Conservation (phyloP, 306 rosid species). For the Prunus salicina region DNA sequence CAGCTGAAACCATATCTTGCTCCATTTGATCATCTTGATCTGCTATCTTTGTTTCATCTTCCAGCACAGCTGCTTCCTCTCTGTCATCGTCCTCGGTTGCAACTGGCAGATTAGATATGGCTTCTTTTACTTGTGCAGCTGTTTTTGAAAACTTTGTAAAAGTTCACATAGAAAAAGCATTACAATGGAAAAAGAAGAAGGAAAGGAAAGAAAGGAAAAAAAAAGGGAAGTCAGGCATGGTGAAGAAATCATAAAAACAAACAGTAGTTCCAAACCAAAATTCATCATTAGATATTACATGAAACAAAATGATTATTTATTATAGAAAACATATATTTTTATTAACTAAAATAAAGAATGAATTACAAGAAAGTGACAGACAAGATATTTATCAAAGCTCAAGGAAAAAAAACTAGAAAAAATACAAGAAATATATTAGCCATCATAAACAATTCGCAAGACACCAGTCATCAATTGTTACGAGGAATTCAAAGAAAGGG, state of each 20-base stretch:
- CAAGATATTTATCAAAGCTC: too few relatives aligned
- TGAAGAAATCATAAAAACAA: background rate
- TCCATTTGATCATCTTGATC: conserved; percentile 36
- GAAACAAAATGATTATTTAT: background rate
- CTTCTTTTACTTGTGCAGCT: conserved; percentile 71
- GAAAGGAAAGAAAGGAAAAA: background rate
- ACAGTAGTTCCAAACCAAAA: background rate
- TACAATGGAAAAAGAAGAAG: conserved; percentile 3
- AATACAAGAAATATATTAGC: too few relatives aligned
- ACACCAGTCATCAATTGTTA: too few relatives aligned
- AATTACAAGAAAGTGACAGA: background rate
- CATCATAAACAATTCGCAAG: too few relatives aligned
- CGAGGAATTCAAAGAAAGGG: too few relatives aligned
- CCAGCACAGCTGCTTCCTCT: conserved; percentile 64
- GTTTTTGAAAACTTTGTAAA: conserved; percentile 71
- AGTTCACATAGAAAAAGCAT: conserved; percentile 19
- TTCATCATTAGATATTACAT: background rate
- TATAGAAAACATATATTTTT: too few relatives aligned
- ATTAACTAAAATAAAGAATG: too few relatives aligned
- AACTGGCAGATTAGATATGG: conserved; percentile 69
- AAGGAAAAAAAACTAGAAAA: too few relatives aligned
- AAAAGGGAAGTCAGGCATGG: conserved; percentile 18
- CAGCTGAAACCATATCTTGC: conserved; percentile 14
- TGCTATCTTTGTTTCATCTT: conserved; percentile 26
- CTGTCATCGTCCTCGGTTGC: conserved; percentile 72